Percentiles rank a stretch among this genome's conserved stretches.
Conservation (phyloP, 1,139 yeast genomes). For the Nadsonia commutata region DNA sequence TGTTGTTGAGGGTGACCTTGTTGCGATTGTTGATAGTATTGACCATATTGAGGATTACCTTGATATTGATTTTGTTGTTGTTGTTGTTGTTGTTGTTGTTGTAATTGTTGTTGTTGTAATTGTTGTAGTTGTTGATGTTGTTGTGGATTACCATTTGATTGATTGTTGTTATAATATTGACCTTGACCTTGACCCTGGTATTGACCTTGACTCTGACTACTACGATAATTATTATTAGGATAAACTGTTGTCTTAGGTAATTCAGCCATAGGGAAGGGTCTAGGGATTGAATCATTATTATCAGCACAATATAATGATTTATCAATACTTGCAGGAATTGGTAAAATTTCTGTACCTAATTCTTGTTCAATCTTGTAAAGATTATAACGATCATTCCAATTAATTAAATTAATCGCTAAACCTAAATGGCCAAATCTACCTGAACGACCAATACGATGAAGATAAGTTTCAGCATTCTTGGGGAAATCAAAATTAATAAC, state of each 20-base stretch:
- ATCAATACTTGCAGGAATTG: slow-evolving; percentile 87
- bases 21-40: neutral
- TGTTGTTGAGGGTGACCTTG: neutral
- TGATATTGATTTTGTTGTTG: slow-evolving; percentile 7
- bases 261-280: slow-evolving; percentile 68
- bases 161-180: slow-evolving; percentile 4
- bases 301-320: slow-evolving; percentile 80
- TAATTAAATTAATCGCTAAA: slow-evolving; percentile 88
- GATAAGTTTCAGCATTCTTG: slow-evolving; percentile 90
- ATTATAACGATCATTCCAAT: slow-evolving; percentile 92
- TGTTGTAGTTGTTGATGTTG: slow-evolving; percentile 14
- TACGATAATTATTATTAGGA: slow-evolving; percentile 12
- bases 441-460: slow-evolving; percentile 98
- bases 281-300: slow-evolving; percentile 61
- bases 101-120: slow-evolving; percentile 11
- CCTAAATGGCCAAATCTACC: slow-evolving; percentile 99
- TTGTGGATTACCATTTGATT: slow-evolving; percentile 6
- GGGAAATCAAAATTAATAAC: slow-evolving; percentile 98
- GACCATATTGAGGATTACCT: too few relatives aligned
- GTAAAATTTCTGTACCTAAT: slow-evolving; percentile 92
- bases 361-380: slow-evolving; percentile 93
- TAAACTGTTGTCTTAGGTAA: slow-evolving; percentile 30
- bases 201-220: neutral
- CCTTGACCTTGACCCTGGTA: slow-evolving; percentile 5
- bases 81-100: slow-evolving; percentile 15